Evolutionary conservation across 1,284 basidiomycete species (phyloP).

Genomic region (Naganishia cerealis): DNA sequence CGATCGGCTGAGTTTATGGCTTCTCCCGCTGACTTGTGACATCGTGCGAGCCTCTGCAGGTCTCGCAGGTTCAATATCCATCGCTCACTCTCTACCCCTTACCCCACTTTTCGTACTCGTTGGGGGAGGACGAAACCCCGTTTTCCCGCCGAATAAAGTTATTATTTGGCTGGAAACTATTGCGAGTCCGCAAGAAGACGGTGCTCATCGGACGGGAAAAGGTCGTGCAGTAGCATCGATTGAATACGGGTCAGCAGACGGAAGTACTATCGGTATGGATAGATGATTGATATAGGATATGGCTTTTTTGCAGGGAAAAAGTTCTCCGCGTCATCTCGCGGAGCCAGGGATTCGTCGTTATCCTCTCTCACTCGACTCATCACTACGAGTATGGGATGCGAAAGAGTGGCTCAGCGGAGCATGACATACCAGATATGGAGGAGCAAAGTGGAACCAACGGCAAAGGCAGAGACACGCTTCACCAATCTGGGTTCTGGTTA

Average conservation of each 20-base stretch:
- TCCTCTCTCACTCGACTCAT: conserved; percentile 73
- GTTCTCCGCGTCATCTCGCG: conserved; percentile 78
- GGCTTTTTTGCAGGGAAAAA: conserved; percentile 62
- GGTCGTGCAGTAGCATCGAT: conserved; percentile 77
- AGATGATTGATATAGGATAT: background rate
- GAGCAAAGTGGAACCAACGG: conserved; percentile 24
- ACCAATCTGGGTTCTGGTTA: conserved; percentile 48
- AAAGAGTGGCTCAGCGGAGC: conserved; percentile 38
- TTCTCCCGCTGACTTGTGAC: conserved; percentile 8
- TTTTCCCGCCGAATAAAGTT: conserved; percentile 91
- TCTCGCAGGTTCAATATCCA: conserved; percentile 67
- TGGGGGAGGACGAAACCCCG: conserved; percentile 83
- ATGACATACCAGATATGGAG: background rate
- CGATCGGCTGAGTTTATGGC: background rate
- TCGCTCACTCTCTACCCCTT: conserved; percentile 74
- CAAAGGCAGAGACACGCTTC: conserved; percentile 19
- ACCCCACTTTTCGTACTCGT: conserved; percentile 84
- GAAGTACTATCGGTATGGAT: background rate
- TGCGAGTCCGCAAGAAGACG: background rate
- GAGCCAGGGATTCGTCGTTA: conserved; percentile 78
- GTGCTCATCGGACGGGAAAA: background rate
- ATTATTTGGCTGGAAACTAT: conserved; percentile 57
- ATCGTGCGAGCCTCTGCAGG: conserved; percentile 34
- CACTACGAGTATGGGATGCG: conserved; percentile 69
- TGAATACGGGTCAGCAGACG: conserved; percentile 64